phyloP scores from a whole-genome alignment of 176 grass and related monocot species.

The Hordeum marinum region DNA sequence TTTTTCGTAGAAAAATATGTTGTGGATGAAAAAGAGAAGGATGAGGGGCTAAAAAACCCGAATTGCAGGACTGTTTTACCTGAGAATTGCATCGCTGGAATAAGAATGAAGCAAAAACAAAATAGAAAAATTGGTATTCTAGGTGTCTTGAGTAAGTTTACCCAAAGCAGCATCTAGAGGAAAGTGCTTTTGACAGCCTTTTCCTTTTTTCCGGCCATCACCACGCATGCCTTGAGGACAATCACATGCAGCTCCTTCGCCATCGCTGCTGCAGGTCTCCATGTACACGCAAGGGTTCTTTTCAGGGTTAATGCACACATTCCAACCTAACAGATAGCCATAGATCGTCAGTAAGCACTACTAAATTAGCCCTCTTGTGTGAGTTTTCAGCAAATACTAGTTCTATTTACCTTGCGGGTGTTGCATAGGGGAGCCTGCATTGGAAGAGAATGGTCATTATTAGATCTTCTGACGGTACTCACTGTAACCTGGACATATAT shows the following conservation, averaged over 20 bases:
- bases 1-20: background rate
- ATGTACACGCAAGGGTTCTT: background rate
- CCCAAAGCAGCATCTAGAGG: background rate
- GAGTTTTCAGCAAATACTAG: background rate
- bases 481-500: background rate
- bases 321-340: constrained; percentile 2
- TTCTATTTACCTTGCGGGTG: constrained; percentile 7
- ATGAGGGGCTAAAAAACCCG: background rate
- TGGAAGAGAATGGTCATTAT: background rate
- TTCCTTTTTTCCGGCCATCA: background rate
- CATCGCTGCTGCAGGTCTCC: background rate
- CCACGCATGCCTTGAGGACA: constrained; percentile 15
- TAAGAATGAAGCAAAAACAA: background rate
- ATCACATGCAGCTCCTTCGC: background rate
- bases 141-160: background rate
- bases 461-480: background rate
- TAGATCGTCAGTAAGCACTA: background rate
- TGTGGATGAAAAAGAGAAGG: background rate
- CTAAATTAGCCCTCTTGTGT: background rate
- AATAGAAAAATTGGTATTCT: background rate
- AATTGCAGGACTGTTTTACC: background rate
- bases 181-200: background rate
- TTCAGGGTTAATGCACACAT: background rate
- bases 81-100: background rate
- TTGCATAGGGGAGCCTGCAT: constrained; percentile 16